Evolutionary conservation across 108 stramenopile species (phyloP).

Genomic region (Parietichytrium sp.): DNA sequence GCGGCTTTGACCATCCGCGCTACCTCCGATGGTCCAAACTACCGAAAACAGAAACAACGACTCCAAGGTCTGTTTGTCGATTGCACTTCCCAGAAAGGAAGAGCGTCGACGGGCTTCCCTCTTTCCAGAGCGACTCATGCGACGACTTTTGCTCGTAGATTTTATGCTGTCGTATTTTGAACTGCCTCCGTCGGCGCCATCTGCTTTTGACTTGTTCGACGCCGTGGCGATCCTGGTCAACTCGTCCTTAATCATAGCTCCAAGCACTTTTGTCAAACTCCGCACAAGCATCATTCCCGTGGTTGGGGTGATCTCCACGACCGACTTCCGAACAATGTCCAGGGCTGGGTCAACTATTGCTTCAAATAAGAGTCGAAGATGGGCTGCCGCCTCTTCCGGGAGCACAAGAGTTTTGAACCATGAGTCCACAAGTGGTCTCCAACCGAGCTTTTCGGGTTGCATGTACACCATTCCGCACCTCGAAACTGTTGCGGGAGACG

Average conservation of each 20-base stretch:
- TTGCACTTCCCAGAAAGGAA: too few species aligned
- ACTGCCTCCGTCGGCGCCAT: too few species aligned
- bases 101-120: too few species aligned
- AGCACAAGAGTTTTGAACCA: constrained; percentile 59
- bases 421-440: constrained; percentile 60
- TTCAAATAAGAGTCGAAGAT: constrained; percentile 56
- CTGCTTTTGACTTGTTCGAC: too few species aligned
- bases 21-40: background rate
- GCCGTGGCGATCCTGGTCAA: too few species aligned
- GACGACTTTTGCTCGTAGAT: too few species aligned
- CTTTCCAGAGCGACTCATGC: too few species aligned
- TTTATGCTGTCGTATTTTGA: too few species aligned
- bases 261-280: background rate
- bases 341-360: constrained; percentile 63
- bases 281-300: constrained; percentile 18
- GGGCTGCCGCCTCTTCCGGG: constrained; percentile 67
- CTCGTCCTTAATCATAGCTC: constrained; percentile 40
- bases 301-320: constrained; percentile 69
- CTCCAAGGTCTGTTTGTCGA: too few species aligned
- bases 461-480: constrained; percentile 75
- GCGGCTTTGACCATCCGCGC: background rate
- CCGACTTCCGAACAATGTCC: constrained; percentile 66
- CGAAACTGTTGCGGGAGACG: constrained; percentile 69
- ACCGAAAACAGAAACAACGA: background rate
- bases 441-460: constrained; percentile 68